Evolutionary conservation across 805 yeast species (phyloP), one percentile per base, ranked within the genome.

Genomic region (Wickerhamomyces bisporus): DNA sequence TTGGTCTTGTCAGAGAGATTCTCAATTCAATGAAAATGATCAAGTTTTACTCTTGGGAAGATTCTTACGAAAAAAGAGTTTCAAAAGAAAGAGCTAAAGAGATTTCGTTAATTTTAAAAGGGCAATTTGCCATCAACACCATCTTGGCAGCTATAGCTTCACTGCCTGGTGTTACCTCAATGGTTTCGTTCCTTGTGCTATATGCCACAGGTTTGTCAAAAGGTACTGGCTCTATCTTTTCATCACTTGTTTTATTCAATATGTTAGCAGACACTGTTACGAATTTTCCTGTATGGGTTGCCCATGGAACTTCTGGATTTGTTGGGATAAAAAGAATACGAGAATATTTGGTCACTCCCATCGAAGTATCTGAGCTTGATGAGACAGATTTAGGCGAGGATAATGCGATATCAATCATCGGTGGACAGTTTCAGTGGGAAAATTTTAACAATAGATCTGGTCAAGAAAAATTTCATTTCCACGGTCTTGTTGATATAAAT

Each of bases 41-140:
- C 60, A 85, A 85, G 62, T 81, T 70, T 58, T 85, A 85, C 55
- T 79, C 88, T 3, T 85, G 94, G 94, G 94, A 86, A 61, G 66
- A 66, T 13, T 82, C 94, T 2, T 86, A 82, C 55, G 62, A 65
- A 30, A 55, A 67, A 13, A 58, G 68, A 36, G 68, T 85, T 28
- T 49, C 73, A 4, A 64, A 64, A 5, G 62, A 73, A 20, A 68
- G 95, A 47, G 46, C 47, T 1, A 55, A 63, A 17, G 94, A 85
- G 58, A 74, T 79, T 75, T 46, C 50, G 6, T 60, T 64, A 33
- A 62, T 83, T 45, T 65, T 72, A 47, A 60, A 60, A 33, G 68
- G 81, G 62, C 84, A 81, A 47, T 61, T 75, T 33, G 49, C n/a
- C n/a, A n/a, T n/a, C n/a, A n/a, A n/a, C n/a, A n/a, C n/a, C n/a